phyloP scores from a whole-genome alignment of 2,329 filamentous ascomycete species.

The Fusarium circinatum region DNA sequence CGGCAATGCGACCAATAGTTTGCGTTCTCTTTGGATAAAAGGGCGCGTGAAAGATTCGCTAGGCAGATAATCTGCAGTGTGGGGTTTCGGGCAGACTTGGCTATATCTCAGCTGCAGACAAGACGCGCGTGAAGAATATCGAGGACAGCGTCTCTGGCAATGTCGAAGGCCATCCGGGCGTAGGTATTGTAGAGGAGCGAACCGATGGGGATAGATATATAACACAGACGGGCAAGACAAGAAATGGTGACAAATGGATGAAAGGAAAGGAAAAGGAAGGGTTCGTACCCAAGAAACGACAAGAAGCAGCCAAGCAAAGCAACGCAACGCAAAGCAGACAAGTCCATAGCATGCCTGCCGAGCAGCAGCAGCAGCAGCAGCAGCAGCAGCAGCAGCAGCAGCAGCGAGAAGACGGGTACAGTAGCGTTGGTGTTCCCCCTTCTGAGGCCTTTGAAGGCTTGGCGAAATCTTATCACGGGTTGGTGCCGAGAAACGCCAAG shows the following conservation, averaged over 20 bases:
- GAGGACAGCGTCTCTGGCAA: conserved; percentile 17
- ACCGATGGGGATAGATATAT: conserved; percentile 20
- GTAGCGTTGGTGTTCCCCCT: conserved; percentile 45
- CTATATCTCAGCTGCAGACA: conserved; percentile 21
- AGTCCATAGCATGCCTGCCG: conserved; percentile 32
- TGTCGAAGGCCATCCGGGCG: conserved; percentile 31
- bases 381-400: conserved; percentile 13
- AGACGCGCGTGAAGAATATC: conserved; percentile 20
- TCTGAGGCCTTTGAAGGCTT: conserved; percentile 47
- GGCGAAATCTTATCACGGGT: conserved; percentile 48
- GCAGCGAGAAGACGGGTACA: conserved; percentile 33
- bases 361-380: conserved; percentile 6
- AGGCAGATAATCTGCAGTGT: neutral
- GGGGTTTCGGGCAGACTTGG: conserved; percentile 2
- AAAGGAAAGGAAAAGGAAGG: conserved; percentile 28
- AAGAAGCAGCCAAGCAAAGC: conserved; percentile 32
- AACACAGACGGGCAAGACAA: conserved; percentile 5
- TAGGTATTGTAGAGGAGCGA: conserved; percentile 11
- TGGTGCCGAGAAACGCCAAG: conserved; percentile 48
- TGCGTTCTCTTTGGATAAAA: neutral
- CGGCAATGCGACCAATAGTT: conserved; percentile 22
- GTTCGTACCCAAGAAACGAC: conserved; percentile 28
- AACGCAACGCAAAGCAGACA: conserved; percentile 33
- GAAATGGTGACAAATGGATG: conserved; percentile 18
- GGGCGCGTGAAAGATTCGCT: conserved; percentile 6